These are phyloP conservation scores for Eucalyptus melliodora DNA, from an alignment of 345 rosid genomes.

Conservation along the genomic window DNA sequence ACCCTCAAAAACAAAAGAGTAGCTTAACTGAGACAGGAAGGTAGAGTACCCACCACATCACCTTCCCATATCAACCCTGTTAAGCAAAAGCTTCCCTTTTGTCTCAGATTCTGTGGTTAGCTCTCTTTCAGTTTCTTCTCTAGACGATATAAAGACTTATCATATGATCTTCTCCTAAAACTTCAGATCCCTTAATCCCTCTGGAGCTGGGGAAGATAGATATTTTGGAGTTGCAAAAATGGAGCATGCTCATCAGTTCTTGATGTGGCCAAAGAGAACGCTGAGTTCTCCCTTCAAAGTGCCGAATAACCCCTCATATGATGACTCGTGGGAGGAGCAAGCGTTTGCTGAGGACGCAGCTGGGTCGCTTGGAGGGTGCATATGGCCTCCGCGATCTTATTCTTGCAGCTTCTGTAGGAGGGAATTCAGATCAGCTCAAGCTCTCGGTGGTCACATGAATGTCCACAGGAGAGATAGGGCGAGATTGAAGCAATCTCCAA, in stretches of 20 bases:
- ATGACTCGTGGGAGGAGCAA: conserved; percentile 85
- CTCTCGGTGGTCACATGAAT: conserved; percentile 94
- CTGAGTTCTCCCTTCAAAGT: conserved; percentile 21
- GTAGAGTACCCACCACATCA: conserved; percentile 33
- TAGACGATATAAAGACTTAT: neutral
- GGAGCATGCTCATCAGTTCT: conserved; percentile 25
- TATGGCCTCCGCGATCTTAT: conserved; percentile 96
- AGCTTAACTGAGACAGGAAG: conserved; percentile 12
- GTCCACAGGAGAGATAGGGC: conserved; percentile 94
- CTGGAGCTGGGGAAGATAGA: neutral
- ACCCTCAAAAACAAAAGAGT: conserved; percentile 1
- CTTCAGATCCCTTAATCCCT: neutral
- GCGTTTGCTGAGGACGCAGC: conserved; percentile 82
- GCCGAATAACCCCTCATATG: conserved; percentile 5
- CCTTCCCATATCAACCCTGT: conserved; percentile 7
- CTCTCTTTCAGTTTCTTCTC: neutral
- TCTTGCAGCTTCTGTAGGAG: conserved; percentile 75
- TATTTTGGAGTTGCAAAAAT: neutral
- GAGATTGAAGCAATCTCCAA: conserved; percentile 55
- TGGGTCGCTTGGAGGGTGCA: conserved; percentile 39
- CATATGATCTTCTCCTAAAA: neutral
- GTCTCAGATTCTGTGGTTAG: neutral
- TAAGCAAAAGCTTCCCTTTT: neutral
- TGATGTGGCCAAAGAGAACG: conserved; percentile 39
- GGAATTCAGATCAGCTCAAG: conserved; percentile 87